phyloP scores from a whole-genome alignment of 441 rosid species.

The Aleurites moluccanus region DNA sequence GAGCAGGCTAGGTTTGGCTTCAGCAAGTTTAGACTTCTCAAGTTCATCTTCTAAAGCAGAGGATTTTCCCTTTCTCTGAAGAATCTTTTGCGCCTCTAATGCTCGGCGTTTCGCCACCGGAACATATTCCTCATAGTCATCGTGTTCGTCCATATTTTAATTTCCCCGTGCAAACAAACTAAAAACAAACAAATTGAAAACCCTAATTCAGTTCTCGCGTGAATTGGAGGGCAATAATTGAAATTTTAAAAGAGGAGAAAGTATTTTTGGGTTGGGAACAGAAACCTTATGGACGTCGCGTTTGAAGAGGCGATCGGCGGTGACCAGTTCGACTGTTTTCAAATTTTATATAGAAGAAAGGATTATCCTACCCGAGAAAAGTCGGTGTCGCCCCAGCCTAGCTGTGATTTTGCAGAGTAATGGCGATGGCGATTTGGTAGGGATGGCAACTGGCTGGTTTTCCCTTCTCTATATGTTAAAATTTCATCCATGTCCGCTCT shows the following conservation, averaged over 20 bases:
- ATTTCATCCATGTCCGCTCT: no score
- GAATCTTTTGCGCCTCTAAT: constrained; percentile 69
- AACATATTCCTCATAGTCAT: constrained; percentile 71
- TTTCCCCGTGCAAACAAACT: constrained; percentile 22
- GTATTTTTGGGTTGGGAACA: not conserved
- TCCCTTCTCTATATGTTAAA: no score
- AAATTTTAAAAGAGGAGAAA: not conserved
- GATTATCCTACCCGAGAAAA: no score
- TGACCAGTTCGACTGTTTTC: no score
- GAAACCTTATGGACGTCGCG: not conserved
- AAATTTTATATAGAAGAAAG: no score
- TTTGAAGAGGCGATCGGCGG: not conserved
- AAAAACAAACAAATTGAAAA: not conserved
- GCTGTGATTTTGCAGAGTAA: no score
- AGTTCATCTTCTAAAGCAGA: constrained; percentile 58
- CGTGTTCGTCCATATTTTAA: constrained; percentile 63
- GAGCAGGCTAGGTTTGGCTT: constrained; percentile 82
- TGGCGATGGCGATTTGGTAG: no score
- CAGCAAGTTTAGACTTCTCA: constrained; percentile 63
- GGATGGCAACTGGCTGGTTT: no score
- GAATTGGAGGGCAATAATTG: not conserved
- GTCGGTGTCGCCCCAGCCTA: no score
- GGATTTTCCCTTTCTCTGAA: constrained; percentile 71
- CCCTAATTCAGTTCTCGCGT: not conserved
- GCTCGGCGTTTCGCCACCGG: constrained; percentile 87